These are phyloP conservation scores for Phytophthora citricola DNA, from an alignment of 352 stramenopile species.

Conservation along the genomic window DNA sequence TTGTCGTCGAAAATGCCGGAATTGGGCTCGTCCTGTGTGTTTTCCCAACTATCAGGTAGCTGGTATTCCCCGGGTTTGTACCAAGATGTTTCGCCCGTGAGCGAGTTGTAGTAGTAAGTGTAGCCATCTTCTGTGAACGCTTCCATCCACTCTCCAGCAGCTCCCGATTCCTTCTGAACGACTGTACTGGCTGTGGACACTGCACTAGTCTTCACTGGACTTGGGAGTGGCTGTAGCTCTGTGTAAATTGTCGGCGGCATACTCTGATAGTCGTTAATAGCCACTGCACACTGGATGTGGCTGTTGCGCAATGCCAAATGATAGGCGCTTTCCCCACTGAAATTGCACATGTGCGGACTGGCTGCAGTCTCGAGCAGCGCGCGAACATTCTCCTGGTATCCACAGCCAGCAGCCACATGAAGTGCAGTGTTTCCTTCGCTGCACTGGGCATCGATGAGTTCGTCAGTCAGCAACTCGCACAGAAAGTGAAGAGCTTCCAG, in stretches of 20 bases:
- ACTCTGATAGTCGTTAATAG: constrained; percentile 64
- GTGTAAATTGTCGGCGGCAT: constrained; percentile 9
- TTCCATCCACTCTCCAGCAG: constrained; percentile 46
- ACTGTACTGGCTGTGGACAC: constrained; percentile 10
- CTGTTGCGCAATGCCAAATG: constrained; percentile 63
- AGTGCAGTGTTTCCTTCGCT: constrained; percentile 67
- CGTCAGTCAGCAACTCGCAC: constrained; percentile 54
- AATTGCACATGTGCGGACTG: constrained; percentile 52
- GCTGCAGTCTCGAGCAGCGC: constrained; percentile 65
- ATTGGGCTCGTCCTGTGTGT: constrained; percentile 1
- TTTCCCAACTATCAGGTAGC: neutral
- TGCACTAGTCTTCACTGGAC: neutral
- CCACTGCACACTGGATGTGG: constrained; percentile 60
- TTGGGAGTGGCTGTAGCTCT: neutral
- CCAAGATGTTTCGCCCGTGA: constrained; percentile 66
- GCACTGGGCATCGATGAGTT: constrained; percentile 54
- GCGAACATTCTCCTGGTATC: constrained; percentile 56
- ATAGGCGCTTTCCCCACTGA: constrained; percentile 53
- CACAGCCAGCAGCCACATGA: constrained; percentile 66
- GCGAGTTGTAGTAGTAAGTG: constrained; percentile 73
- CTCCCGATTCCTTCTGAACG: neutral
- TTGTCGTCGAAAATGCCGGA: constrained; percentile 6
- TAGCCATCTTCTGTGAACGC: constrained; percentile 58
- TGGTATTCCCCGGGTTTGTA: constrained; percentile 35
- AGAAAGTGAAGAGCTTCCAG: constrained; percentile 59